A percentile compares a stretch with the other conserved stretches of the same genome.
Conservation (phyloP, 73 alveolate genomes). For the Paramecium biaurelia region DNA sequence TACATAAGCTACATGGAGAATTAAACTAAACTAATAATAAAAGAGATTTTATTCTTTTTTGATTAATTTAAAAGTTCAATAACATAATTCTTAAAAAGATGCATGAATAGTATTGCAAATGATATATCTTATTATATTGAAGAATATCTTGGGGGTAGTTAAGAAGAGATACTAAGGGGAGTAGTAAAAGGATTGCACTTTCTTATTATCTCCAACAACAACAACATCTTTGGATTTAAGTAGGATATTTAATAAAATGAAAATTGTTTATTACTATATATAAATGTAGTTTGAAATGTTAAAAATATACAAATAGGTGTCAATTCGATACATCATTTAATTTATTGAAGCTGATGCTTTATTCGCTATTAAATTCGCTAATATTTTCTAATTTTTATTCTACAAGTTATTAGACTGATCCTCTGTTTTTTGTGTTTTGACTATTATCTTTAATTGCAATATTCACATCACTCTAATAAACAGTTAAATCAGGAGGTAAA, state of each 20-base stretch:
- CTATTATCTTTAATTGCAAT: not conserved
- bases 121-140: constrained; percentile 83
- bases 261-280: not conserved
- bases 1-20: not conserved
- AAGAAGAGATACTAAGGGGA: constrained; percentile 73
- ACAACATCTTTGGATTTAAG: constrained; percentile 92
- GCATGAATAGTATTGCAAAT: constrained; percentile 84
- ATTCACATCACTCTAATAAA: constrained; percentile 23
- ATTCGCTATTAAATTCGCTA: not conserved
- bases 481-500: not conserved
- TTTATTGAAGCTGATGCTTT: not conserved
- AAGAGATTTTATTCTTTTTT: not conserved
- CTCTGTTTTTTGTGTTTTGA: not conserved
- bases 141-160: constrained; percentile 94
- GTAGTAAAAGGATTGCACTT: constrained; percentile 93
- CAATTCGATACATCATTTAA: not conserved
- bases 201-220: constrained; percentile 73
- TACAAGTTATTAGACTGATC: not conserved
- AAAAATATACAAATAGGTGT: not conserved
- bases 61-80: constrained; percentile 67
- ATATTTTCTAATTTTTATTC: not conserved
- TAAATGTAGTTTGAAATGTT: not conserved
- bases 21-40: not conserved
- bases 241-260: constrained; percentile 66
- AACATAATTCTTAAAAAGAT: constrained; percentile 74